These are phyloP conservation scores for Dipodascus albidus DNA, from an alignment of 805 yeast genomes.

Conservation along the genomic window DNA sequence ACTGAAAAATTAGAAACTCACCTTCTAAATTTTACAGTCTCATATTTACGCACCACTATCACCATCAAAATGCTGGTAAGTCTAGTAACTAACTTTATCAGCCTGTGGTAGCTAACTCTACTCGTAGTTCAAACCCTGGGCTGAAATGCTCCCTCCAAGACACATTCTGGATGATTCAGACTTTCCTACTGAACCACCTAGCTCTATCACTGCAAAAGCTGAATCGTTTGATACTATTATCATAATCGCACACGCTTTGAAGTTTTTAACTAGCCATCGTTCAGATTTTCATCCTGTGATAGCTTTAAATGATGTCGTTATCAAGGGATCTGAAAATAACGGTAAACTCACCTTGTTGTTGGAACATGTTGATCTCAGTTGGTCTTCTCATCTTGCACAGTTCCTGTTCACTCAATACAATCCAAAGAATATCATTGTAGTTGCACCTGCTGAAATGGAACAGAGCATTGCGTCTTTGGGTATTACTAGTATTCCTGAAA, in stretches of 20 bases:
- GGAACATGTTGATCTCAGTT: background rate
- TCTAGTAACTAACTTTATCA: background rate
- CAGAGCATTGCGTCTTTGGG: background rate
- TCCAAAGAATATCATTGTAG: background rate
- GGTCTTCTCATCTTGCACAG: background rate
- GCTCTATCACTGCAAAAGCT: constrained; percentile 14
- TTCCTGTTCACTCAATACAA: background rate
- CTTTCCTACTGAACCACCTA: constrained; percentile 3
- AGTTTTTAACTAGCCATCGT: constrained; percentile 3
- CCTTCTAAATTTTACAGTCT: background rate
- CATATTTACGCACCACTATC: background rate
- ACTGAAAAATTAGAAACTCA: background rate
- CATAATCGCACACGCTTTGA: constrained; percentile 4
- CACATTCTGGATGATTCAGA: constrained; percentile 35
- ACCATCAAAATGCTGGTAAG: background rate
- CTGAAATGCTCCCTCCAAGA: constrained; percentile 38
- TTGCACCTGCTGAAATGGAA: background rate
- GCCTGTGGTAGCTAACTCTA: background rate
- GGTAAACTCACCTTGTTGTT: background rate
- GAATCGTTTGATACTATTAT: background rate
- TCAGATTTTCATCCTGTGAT: constrained; percentile 10
- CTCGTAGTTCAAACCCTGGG: constrained; percentile 26
- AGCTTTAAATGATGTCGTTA: constrained; percentile 8
- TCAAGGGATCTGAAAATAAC: background rate
- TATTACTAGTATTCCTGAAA: background rate